These are phyloP conservation scores for Xylaria venustula DNA, from an alignment of 495 filamentous ascomycete species.

Conservation along the genomic window DNA sequence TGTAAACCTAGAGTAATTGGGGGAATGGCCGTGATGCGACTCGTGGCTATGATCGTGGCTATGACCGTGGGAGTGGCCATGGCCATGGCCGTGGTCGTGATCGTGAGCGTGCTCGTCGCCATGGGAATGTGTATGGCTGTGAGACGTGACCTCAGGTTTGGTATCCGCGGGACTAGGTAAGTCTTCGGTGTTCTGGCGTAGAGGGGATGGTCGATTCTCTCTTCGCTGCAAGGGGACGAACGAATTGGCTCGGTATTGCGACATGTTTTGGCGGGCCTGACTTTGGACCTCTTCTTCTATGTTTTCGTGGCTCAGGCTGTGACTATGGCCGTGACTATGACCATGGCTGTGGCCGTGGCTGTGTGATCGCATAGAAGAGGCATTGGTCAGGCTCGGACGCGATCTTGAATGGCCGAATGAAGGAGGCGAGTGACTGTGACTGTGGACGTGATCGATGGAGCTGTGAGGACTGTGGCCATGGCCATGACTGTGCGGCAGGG, in stretches of 20 bases:
- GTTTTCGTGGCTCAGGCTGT: constrained; percentile 36
- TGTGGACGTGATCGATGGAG: constrained; percentile 37
- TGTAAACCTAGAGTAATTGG: constrained; percentile 57
- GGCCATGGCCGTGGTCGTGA: constrained; percentile 25
- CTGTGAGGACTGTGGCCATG: constrained; percentile 38
- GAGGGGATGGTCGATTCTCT: constrained; percentile 34
- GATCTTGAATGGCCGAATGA: constrained; percentile 30
- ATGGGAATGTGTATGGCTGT: constrained; percentile 6
- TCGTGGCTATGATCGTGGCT: constrained; percentile 19
- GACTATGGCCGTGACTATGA: constrained; percentile 35
- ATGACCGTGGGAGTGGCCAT: constrained; percentile 20
- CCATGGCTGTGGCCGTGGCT: constrained; percentile 21
- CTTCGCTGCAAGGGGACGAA: constrained; percentile 31
- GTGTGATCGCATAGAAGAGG: constrained; percentile 24
- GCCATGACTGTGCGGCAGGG: constrained; percentile 42
- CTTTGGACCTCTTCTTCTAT: constrained; percentile 33
- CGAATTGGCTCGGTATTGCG: constrained; percentile 34
- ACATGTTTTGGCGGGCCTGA: constrained; percentile 34
- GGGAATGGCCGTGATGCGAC: constrained; percentile 32
- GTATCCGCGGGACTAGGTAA: constrained; percentile 14
- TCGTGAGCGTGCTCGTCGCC: constrained; percentile 15
- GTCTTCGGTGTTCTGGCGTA: constrained; percentile 22
- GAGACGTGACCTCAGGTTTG: neutral
- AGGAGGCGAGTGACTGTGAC: constrained; percentile 40
- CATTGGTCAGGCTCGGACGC: constrained; percentile 28